Percentiles rank a stretch among this genome's conserved stretches.
Conservation (phyloP, 805 yeast genomes). For the Cyberlindnera samutprakarnensis region DNA sequence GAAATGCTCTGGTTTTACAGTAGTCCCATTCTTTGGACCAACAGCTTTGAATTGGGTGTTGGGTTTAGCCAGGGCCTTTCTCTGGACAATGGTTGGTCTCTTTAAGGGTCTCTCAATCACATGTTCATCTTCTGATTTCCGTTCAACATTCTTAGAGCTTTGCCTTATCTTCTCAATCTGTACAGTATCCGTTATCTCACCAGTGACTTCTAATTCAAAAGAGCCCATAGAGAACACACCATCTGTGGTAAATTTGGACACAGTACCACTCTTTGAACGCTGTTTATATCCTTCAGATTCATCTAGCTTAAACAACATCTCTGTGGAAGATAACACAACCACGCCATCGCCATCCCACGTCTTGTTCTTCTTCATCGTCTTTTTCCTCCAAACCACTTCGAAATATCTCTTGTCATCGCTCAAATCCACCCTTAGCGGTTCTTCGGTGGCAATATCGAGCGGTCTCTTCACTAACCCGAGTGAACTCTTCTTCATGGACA, state of each 20-base stretch:
- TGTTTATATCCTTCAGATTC: slow-evolving; percentile 25
- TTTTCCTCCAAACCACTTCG: slow-evolving; percentile 43
- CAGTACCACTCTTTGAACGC: slow-evolving; percentile 11
- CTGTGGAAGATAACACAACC: slow-evolving; percentile 27
- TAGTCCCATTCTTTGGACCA: slow-evolving; percentile 14
- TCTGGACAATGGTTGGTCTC: slow-evolving; percentile 1
- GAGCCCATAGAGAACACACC: slow-evolving; percentile 43
- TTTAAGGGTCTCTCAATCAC: neutral
- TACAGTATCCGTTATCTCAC: slow-evolving; percentile 26
- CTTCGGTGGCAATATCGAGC: slow-evolving; percentile 1
- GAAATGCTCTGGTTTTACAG: slow-evolving; percentile 7
- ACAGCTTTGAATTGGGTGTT: slow-evolving; percentile 22
- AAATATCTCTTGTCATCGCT: slow-evolving; percentile 10
- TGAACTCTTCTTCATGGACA: neutral
- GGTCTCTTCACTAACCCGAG: neutral
- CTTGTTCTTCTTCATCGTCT: slow-evolving; percentile 70
- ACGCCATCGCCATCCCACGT: slow-evolving; percentile 94
- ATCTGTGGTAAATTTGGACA: slow-evolving; percentile 24
- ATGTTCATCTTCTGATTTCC: neutral
- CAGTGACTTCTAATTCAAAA: slow-evolving; percentile 58
- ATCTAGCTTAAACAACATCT: slow-evolving; percentile 26
- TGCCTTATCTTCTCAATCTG: slow-evolving; percentile 17
- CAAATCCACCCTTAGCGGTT: neutral
- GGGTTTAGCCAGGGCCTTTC: slow-evolving; percentile 7
- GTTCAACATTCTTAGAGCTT: slow-evolving; percentile 2